Base-by-base conservation (phyloP, 1,139 yeast species). In the Yamadazyma diddensiae region DNA sequence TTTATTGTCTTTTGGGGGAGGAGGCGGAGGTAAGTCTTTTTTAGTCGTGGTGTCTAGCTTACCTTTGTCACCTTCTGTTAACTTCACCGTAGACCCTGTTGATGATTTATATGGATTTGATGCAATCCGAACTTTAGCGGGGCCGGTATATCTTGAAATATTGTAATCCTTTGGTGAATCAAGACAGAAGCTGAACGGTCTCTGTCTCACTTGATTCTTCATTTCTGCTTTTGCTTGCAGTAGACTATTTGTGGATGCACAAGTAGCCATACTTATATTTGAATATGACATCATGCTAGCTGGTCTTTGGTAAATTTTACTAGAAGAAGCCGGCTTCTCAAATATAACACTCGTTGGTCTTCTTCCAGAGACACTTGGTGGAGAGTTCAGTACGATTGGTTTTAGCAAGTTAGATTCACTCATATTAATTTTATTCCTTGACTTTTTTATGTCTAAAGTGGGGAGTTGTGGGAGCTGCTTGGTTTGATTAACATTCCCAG, bases 121-220 rank as follows among this genome's bases (percentile, higher is more conserved):
- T n/a, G 4, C 24, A 9, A 26, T 5, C 18, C 15, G 20, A 1
- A 13, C 6, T 15, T 19, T 38, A 8, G 23, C 10, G 3, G 53
- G 53, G n/a, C 44, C 30, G 23, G 45, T 41, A 36, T 55, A 66
- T 31, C 63, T 49, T n/a, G 66, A 52, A 25, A 43, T 49, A n/a
- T 41, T 43, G 39, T 66, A 67, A 26, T 61, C 58, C n/a, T 46
- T 51, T 3, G 57, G 55, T 6, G 48, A 28, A 40, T 65, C 73
- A 13, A 66, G 52, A 39, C 66, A 55, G 34, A 41, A 58, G 33
- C 61, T 56, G 33, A 53, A 56, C 1, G 68, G 67, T 11, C 60
- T 43, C 35, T 55, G 58, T 32, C 59, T 45, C 3, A 59, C 56
- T 25, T 43, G 37, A 4, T 46, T 39, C 30, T 49, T 49, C 39